phyloP scores from a whole-genome alignment of 1,284 basidiomycete species.

The Apiotrichum laibachii region DNA sequence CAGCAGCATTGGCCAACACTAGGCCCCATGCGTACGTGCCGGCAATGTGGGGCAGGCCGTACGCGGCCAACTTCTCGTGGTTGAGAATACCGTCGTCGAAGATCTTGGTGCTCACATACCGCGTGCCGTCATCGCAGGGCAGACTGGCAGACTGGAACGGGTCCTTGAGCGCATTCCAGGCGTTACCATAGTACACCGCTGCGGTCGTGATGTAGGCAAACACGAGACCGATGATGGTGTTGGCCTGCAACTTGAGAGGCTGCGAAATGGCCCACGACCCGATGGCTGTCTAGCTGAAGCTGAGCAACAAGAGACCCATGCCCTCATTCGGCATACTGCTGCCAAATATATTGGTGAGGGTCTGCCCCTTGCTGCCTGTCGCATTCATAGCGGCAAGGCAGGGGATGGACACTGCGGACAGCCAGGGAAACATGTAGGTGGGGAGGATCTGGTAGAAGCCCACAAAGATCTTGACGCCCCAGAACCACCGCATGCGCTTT shows the following conservation, averaged over 20 bases:
- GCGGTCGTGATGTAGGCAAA: conserved; percentile 31
- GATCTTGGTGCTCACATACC: conserved; percentile 54
- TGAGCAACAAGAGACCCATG: conserved; percentile 35
- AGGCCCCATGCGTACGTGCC: conserved; percentile 61
- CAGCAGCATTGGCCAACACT: conserved; percentile 47
- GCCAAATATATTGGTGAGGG: conserved; percentile 43
- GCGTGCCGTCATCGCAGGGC: conserved; percentile 18
- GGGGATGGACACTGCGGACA: conserved; percentile 39
- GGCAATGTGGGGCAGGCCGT: conserved; percentile 35
- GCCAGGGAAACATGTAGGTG: conserved; percentile 51
- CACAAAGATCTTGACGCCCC: conserved; percentile 58
- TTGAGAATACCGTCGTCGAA: conserved; percentile 27
- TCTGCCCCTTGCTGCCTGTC: conserved; percentile 16
- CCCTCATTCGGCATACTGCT: conserved; percentile 33
- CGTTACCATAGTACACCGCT: conserved; percentile 37
- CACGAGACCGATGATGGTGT: conserved; percentile 29
- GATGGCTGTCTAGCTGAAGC: conserved; percentile 46
- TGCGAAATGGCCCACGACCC: conserved; percentile 23
- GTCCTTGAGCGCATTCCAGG: conserved; percentile 18
- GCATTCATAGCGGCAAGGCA: conserved; percentile 60
- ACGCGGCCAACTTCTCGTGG: conserved; percentile 27
- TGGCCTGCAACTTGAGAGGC: conserved; percentile 38
- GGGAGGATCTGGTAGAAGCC: conserved; percentile 51
- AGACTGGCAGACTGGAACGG: conserved; percentile 24
- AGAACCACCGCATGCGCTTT: conserved; percentile 62